These are phyloP conservation scores for Solanum stenotomum DNA, from an alignment of 257 asterid species.

Conservation along the genomic window DNA sequence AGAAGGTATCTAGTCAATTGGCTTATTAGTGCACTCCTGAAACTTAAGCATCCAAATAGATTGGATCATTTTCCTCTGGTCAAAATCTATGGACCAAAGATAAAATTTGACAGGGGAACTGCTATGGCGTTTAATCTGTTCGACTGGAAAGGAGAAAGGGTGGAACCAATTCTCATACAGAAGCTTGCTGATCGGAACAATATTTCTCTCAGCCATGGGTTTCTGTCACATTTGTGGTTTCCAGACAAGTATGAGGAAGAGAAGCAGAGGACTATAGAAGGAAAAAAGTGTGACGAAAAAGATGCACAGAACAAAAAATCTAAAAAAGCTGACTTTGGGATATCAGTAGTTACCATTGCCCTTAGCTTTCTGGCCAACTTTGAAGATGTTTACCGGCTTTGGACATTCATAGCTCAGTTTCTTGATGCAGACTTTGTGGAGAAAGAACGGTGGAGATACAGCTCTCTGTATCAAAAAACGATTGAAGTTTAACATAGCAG, in stretches of 20 bases:
- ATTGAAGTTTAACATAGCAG: slow-evolving; percentile 39
- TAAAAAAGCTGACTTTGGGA: slow-evolving; percentile 21
- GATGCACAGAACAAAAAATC: slow-evolving; percentile 15
- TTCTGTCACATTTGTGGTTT: slow-evolving; percentile 54
- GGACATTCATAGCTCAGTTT: slow-evolving; percentile 81
- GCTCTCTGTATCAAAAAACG: slow-evolving; percentile 70
- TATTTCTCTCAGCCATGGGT: slow-evolving; percentile 61
- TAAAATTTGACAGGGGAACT: slow-evolving; percentile 75
- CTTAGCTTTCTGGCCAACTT: slow-evolving; percentile 72
- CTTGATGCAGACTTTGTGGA: slow-evolving; percentile 91
- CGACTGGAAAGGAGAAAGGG: slow-evolving; percentile 87
- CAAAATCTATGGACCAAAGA: slow-evolving; percentile 77
- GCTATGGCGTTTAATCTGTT: slow-evolving; percentile 74
- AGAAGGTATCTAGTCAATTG: slow-evolving; percentile 78
- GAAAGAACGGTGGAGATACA: slow-evolving; percentile 93
- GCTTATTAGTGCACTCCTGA: slow-evolving; percentile 61
- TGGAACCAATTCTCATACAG: slow-evolving; percentile 76
- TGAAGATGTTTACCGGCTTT: slow-evolving; percentile 67
- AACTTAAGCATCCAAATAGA: slow-evolving; percentile 84
- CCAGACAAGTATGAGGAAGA: slow-evolving; percentile 38
- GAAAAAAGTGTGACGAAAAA: slow-evolving; percentile 10
- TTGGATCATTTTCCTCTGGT: slow-evolving; percentile 55
- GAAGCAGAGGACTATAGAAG: slow-evolving; percentile 31
- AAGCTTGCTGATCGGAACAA: slow-evolving; percentile 73
- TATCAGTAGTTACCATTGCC: slow-evolving; percentile 56